Evolutionary conservation across 2,329 filamentous ascomycete genomes (phyloP).

Genomic region (Herpotrichia juniperi): DNA sequence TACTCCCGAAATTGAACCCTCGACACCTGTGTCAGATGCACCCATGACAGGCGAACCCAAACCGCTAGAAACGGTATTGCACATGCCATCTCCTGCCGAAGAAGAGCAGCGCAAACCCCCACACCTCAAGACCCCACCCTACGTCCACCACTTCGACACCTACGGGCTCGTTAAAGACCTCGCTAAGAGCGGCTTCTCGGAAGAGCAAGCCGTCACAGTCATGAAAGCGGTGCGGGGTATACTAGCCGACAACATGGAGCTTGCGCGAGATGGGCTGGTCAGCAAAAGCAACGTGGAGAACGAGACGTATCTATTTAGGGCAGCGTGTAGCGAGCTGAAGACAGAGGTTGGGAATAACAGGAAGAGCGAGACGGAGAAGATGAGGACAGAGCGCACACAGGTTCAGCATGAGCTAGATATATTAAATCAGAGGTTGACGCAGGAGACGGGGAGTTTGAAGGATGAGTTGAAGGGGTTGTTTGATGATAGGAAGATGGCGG

Average conservation of each 20-base stretch:
- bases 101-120: slow-evolving; percentile 60
- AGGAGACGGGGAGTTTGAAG: slow-evolving; percentile 80
- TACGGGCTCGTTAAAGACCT: slow-evolving; percentile 87
- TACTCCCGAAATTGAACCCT: slow-evolving; percentile 14
- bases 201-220: slow-evolving; percentile 76
- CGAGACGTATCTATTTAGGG: slow-evolving; percentile 90
- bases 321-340: slow-evolving; percentile 88
- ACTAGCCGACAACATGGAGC: slow-evolving; percentile 77
- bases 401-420: slow-evolving; percentile 97
- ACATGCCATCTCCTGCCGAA: slow-evolving; percentile 47
- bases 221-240: slow-evolving; percentile 91
- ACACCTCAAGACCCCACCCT: slow-evolving; percentile 74
- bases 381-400: slow-evolving; percentile 81
- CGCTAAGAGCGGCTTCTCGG: slow-evolving; percentile 71
- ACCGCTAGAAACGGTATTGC: slow-evolving; percentile 48
- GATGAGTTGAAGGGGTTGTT: slow-evolving; percentile 96
- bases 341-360: slow-evolving; percentile 84
- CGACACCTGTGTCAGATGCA: slow-evolving; percentile 24
- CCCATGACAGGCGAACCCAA: slow-evolving; percentile 34
- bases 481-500: slow-evolving; percentile 92
- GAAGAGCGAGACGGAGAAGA: slow-evolving; percentile 77
- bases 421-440: slow-evolving; percentile 79
- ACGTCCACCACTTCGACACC: slow-evolving; percentile 96
- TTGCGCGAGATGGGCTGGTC: slow-evolving; percentile 80
- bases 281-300: slow-evolving; percentile 95